phyloP scores from a whole-genome alignment of 2,329 filamentous ascomycete genomes.

The Myriosclerotinia duriaeana region DNA sequence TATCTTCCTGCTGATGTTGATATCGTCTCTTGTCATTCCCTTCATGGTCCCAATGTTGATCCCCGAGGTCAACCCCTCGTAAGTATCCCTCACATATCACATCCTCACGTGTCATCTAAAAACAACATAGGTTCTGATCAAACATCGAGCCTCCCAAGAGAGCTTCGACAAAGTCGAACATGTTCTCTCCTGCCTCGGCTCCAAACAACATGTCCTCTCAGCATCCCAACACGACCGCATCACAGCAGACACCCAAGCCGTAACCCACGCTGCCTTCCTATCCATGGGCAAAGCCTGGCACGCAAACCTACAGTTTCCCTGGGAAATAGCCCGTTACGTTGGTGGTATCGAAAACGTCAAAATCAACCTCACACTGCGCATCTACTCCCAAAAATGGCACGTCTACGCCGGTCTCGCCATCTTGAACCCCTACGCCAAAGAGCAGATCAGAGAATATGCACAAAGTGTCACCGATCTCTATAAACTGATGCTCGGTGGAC shows the following conservation, averaged over 20 bases:
- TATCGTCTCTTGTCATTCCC: constrained; percentile 93
- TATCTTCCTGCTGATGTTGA: constrained; percentile 85
- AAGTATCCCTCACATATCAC: constrained; percentile 20
- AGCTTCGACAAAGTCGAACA: constrained; percentile 76
- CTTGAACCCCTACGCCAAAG: constrained; percentile 86
- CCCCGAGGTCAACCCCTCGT: constrained; percentile 87
- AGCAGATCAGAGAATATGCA: constrained; percentile 94
- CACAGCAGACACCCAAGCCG: constrained; percentile 96
- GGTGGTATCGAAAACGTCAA: constrained; percentile 99
- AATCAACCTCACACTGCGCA: constrained; percentile 95
- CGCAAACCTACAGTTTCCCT: constrained; percentile 91
- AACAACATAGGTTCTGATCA: constrained; percentile 66
- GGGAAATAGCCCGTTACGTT: constrained; percentile 93
- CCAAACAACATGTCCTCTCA: constrained; percentile 83
- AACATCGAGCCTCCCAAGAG: constrained; percentile 79
- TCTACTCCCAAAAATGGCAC: constrained; percentile 99
- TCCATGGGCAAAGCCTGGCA: constrained; percentile 98
- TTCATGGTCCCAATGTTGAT: constrained; percentile 90
- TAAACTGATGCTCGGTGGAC: constrained; percentile 92
- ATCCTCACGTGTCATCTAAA: constrained; percentile 13
- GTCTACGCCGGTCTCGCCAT: constrained; percentile 97
- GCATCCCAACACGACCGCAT: constrained; percentile 91
- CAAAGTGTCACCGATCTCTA: constrained; percentile 89
- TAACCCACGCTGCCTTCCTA: constrained; percentile 95
- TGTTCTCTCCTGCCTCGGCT: constrained; percentile 79